These are phyloP conservation scores for Heterobasidion parviporum DNA, from an alignment of 1,284 basidiomycete genomes.

Conservation along the genomic window DNA sequence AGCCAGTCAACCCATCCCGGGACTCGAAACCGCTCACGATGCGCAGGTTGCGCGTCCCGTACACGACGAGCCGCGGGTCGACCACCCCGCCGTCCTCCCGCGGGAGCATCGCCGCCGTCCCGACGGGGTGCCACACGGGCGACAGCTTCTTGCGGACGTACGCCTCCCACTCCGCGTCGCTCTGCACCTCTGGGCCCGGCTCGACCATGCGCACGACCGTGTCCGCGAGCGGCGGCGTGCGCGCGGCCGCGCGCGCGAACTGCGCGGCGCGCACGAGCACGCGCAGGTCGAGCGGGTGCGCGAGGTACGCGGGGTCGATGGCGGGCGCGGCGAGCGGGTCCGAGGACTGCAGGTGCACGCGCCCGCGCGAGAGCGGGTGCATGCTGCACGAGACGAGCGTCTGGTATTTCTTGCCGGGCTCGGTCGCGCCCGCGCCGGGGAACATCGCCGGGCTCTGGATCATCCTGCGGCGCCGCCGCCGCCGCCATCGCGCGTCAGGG, in stretches of 20 bases:
- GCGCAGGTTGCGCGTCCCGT: conserved; percentile 38
- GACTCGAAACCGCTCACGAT: conserved; percentile 19
- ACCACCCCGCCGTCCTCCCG: conserved; percentile 43
- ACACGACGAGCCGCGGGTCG: conserved; percentile 35
- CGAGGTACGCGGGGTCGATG: conserved; percentile 12
- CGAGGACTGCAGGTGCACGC: conserved; percentile 10
- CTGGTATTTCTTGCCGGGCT: conserved; percentile 6
- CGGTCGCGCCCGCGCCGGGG: not conserved
- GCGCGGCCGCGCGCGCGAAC: conserved; percentile 6
- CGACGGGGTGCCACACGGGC: conserved; percentile 16
- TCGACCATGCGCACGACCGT: not conserved
- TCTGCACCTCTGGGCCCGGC: not conserved
- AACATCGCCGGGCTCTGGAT: not conserved
- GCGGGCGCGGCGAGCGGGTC: conserved; percentile 10
- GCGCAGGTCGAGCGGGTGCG: conserved; percentile 9
- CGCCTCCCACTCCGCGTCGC: conserved; percentile 2
- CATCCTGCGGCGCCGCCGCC: too few relatives aligned
- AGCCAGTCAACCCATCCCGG: too few relatives aligned
- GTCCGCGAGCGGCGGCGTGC: conserved; percentile 1
- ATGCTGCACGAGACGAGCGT: conserved; percentile 10
- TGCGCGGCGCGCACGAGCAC: conserved; percentile 8
- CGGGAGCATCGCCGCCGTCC: conserved; percentile 44
- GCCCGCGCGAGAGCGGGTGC: conserved; percentile 13
- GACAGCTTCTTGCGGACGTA: conserved; percentile 1
- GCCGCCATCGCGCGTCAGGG: too few relatives aligned